Evolutionary conservation across 371 early-diverging fungal genomes (phyloP).

Genomic region (Saksenaea vasiformis): DNA sequence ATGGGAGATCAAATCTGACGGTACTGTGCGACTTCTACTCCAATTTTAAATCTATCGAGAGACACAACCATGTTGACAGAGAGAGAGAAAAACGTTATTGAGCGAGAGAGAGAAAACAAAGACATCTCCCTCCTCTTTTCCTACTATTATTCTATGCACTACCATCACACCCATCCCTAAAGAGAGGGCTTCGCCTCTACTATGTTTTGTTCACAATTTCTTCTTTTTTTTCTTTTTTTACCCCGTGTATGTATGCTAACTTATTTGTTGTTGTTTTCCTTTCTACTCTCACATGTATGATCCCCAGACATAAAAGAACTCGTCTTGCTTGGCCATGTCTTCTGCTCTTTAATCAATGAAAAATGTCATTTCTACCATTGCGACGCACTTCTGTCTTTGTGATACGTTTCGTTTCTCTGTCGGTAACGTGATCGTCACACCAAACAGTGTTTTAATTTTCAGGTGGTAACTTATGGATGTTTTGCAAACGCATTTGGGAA

Average conservation of each 20-base stretch:
- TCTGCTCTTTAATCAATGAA: not conserved
- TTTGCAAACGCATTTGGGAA: no score
- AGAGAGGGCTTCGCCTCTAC: not conserved
- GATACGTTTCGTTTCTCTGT: not conserved
- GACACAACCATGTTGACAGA: not conserved
- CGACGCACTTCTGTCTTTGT: not conserved
- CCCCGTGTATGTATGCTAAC: constrained; percentile 2
- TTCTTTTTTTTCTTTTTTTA: not conserved
- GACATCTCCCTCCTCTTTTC: not conserved
- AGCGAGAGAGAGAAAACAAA: not conserved
- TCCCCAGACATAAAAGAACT: not conserved
- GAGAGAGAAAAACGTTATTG: not conserved
- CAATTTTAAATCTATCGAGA: not conserved
- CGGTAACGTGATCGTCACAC: no score
- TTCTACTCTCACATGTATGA: not conserved
- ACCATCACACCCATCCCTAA: not conserved
- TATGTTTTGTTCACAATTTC: not conserved
- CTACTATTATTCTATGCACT: not conserved
- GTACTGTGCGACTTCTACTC: constrained; percentile 11
- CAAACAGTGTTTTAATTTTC: no score
- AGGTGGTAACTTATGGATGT: no score
- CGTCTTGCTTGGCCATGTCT: not conserved
- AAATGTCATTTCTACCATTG: not conserved
- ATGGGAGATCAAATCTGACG: constrained; percentile 27
- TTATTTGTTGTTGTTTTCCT: not conserved